Evolutionary conservation across 1,284 basidiomycete genomes (phyloP).

Genomic region (Rhodotorula sp.): DNA sequence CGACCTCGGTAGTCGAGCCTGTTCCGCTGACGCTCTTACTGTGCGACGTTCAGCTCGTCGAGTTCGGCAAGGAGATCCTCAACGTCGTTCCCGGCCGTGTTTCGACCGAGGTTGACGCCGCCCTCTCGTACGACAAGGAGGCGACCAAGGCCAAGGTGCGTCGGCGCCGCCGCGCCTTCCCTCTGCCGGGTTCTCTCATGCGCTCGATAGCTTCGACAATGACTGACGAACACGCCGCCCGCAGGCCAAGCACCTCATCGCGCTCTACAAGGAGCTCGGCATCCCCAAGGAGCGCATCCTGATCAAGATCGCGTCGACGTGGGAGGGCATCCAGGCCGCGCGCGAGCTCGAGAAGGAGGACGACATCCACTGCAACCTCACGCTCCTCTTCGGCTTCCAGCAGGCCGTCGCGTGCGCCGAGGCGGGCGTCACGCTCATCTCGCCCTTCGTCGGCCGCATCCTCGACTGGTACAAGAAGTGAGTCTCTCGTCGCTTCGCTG

Average conservation of each 20-base stretch:
- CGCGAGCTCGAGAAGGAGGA: slow-evolving; percentile 87
- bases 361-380: slow-evolving; percentile 97
- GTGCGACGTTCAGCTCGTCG: slow-evolving; percentile 68
- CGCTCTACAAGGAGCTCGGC: slow-evolving; percentile 87
- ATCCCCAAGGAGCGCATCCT: slow-evolving; percentile 89
- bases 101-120: slow-evolving; percentile 97
- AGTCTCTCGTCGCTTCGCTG: too few relatives aligned
- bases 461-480: slow-evolving; percentile 94
- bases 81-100: slow-evolving; percentile 96
- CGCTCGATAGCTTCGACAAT: too few relatives aligned
- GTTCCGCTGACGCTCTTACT: background rate
- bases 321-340: slow-evolving; percentile 99
- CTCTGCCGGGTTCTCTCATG: too few relatives aligned
- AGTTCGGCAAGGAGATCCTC: slow-evolving; percentile 95
- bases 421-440: slow-evolving; percentile 96
- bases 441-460: slow-evolving; percentile 93
- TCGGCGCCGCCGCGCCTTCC: background rate
- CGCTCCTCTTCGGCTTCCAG: slow-evolving; percentile 95
- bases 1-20: too few relatives aligned
- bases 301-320: slow-evolving; percentile 99
- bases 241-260: slow-evolving; percentile 88
- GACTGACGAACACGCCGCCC: background rate
- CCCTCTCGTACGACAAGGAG: slow-evolving; percentile 93
- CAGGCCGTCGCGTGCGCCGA: slow-evolving; percentile 99
- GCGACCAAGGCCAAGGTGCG: slow-evolving; percentile 81